phyloP scores from a whole-genome alignment of 1,284 basidiomycete species.

The Golubevia sp. region DNA sequence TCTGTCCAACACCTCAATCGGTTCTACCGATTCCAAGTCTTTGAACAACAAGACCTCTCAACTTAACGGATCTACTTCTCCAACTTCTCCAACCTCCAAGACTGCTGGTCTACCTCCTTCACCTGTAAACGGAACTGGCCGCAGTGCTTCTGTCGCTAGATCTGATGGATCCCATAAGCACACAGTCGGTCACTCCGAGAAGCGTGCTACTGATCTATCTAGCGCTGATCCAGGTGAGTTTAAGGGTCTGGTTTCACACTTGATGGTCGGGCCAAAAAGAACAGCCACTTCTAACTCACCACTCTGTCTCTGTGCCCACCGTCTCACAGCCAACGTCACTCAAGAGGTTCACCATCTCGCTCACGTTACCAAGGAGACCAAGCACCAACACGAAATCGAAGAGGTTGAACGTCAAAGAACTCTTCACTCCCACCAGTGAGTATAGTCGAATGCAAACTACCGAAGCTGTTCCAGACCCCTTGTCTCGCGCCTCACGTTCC shows the following conservation, averaged over 20 bases:
- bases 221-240: not conserved
- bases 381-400: slow-evolving; percentile 53
- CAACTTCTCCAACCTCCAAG: too few species aligned
- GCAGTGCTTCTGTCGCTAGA: slow-evolving; percentile 16
- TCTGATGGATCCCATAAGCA: slow-evolving; percentile 28
- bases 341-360: slow-evolving; percentile 54
- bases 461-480: too few species aligned
- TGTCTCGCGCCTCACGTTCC: too few species aligned
- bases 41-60: not conserved
- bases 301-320: too few species aligned
- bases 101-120: not conserved
- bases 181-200: slow-evolving; percentile 22
- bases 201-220: not conserved
- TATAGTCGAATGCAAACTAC: not conserved
- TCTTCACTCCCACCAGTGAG: slow-evolving; percentile 35
- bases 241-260: too few species aligned
- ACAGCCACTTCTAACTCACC: too few species aligned
- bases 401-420: slow-evolving; percentile 46
- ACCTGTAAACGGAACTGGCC: not conserved
- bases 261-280: too few species aligned
- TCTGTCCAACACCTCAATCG: not conserved
- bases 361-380: slow-evolving; percentile 30
- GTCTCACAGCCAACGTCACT: slow-evolving; percentile 47
- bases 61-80: too few species aligned
- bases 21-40: not conserved